Evolutionary conservation across 192 early-diverging fungal species (phyloP).

Genomic region (Haplosporangium gracile): DNA sequence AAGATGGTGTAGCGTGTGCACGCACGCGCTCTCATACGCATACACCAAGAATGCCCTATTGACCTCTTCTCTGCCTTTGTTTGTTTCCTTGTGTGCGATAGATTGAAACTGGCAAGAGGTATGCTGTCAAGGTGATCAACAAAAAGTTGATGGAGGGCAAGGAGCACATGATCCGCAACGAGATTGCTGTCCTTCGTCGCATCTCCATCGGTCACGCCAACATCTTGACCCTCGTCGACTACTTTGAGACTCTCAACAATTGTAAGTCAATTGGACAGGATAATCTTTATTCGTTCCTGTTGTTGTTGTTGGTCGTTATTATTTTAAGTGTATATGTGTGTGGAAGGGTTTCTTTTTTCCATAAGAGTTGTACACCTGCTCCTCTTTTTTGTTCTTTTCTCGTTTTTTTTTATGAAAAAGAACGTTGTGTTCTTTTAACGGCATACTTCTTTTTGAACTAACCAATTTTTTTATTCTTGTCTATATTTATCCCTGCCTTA

Average conservation of each 20-base stretch:
- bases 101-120: slow-evolving; percentile 77
- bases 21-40: background rate
- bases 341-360: background rate
- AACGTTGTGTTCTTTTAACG: background rate
- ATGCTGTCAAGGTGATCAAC: slow-evolving; percentile 87
- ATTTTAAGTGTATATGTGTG: background rate
- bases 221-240: slow-evolving; percentile 79
- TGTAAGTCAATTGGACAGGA: slow-evolving; percentile 47
- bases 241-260: slow-evolving; percentile 85
- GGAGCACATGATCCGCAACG: slow-evolving; percentile 77
- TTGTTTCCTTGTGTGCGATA: background rate
- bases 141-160: slow-evolving; percentile 80
- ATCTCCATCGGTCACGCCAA: slow-evolving; percentile 81
- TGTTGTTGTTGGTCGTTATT: background rate
- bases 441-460: background rate
- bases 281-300: background rate
- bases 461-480: background rate
- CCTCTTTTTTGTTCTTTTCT: background rate
- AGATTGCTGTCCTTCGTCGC: slow-evolving; percentile 77
- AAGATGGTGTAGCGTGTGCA: background rate
- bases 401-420: background rate
- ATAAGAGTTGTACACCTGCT: background rate
- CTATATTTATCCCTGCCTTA: background rate
- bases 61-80: background rate
- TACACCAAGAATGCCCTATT: background rate